Base-by-base conservation (phyloP, 768 basidiomycete genomes). In the Suillus hirtellus region DNA sequence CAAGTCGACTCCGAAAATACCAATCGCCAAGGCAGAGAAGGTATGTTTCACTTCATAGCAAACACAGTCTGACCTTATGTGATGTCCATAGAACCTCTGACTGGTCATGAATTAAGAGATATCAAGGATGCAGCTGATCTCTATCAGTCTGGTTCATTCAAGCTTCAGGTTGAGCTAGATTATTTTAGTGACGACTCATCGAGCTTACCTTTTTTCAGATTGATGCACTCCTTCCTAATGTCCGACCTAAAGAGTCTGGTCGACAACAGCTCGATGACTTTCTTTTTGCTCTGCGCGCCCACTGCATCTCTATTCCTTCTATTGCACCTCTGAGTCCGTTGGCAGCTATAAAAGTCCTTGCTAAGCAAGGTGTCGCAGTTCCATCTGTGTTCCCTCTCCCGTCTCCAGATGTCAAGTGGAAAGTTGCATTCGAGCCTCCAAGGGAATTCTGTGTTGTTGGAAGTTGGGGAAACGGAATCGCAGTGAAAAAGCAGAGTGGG, bases 381-480 rank as follows among this genome's bases (percentile, higher is more conserved):
- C 89, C 91, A 0, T 92, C 89, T 70, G 82, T 86, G 1, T 69
- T 82, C 1, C 93, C 94, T 0, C 77, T 84, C 27, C 93, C 92
- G 0, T 81, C 86, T 0, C 85, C 89, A 71, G 90, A 92, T 42
- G 87, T 88, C 0, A 94, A 95, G 62, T 97, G 95, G 95, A 94
- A 87, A 59, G 88, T 97, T 24, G 82, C 86, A 0, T 97, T 91
- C 69, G 86, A 90, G 66, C 83, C 81, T 50, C 96, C 95, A 1
- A 81, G 77, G 31, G 91, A 94, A 63, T 85, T 96, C 21, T 80
- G 85, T 7, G 75, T 98, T 3, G 87, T 89, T 1, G 95, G 96
- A 14, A 94, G 92, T 67, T 98, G 95, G 94, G 84, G 88, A 0
- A 90, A 92, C 64, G 86, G 88, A 68, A 79, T 89, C 11, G 80